Base-by-base conservation (phyloP, 108 stramenopile species). In the Fragilariopsis cylindrus region DNA sequence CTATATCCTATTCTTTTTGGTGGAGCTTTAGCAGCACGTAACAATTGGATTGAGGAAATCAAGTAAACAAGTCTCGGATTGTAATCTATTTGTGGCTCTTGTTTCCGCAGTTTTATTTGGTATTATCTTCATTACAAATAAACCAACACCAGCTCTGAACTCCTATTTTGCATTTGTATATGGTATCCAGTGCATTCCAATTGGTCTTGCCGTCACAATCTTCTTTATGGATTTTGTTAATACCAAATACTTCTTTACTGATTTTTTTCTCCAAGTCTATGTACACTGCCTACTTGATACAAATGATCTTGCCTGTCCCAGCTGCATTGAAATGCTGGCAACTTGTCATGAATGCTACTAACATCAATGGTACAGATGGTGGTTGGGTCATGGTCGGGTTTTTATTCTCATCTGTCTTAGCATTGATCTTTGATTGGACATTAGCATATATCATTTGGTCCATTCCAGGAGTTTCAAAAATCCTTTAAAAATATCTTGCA, bases 21-120 rank as follows among this genome's bases (percentile, higher is more conserved):
- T 13, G 50, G 50, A 13, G 50, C 50, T 13, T 9, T 52, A 52
- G 50, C 50, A 9, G 12, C 9, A 52, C 50, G 50, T 9, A 52
- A 52, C 50, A 52, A 52, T 52, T 52, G 50, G 50, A 52, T 52
- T 9, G 50, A 52, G 13, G 50, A 52, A 52, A 52, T 52, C 50
- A 52, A 52, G 9, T 13, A 13, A 30, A 30, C 30, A 52, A 52
- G 13, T 52, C 50, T 52, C 50, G 50, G 50, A 13, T 52, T 52
- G 50, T 52, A 1, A 52, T 52, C 50, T 52, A 52, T 13, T 52
- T 13, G 9, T 52, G 50, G 50, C 50, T 52, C 9, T 52, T 52
- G 50, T 52, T 52, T 52, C 50, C 0, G 30, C 30, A 30, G 30
- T 30, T 30, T 0, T 30, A 2, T 30, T 30, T 30, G 30, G 30